These are phyloP conservation scores for Lindgomyces ingoldianus DNA, from an alignment of 495 filamentous ascomycete species.

Conservation along the genomic window DNA sequence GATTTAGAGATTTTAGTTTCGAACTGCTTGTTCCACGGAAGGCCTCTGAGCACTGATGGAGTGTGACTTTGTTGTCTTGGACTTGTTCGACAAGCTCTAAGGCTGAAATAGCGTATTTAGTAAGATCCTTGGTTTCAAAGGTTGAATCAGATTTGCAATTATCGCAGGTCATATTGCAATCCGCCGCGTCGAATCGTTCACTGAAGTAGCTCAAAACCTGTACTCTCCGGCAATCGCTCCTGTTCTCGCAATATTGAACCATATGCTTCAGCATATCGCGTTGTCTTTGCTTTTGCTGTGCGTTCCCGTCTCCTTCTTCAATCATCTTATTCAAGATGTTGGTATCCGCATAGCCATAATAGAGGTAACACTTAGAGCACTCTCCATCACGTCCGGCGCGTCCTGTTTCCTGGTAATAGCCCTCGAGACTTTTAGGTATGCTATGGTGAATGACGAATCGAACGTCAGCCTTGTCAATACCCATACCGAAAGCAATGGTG, in stretches of 20 bases:
- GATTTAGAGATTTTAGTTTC: conserved; percentile 47
- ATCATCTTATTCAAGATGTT: conserved; percentile 71
- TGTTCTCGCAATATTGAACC: conserved; percentile 83
- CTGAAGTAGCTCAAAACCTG: conserved; percentile 92
- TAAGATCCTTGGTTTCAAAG: conserved; percentile 74
- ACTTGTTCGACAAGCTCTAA: conserved; percentile 64
- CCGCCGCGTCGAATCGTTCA: conserved; percentile 69
- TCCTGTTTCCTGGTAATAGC: conserved; percentile 97
- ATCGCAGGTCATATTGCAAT: conserved; percentile 77
- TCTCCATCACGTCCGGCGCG: conserved; percentile 90
- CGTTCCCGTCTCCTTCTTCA: conserved; percentile 67
- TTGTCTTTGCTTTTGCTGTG: conserved; percentile 79
- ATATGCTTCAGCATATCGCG: conserved; percentile 80
- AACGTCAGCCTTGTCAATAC: conserved; percentile 95
- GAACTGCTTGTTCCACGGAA: conserved; percentile 58
- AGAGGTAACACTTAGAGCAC: conserved; percentile 84
- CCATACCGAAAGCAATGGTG: conserved; percentile 99
- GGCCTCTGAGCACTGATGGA: conserved; percentile 59
- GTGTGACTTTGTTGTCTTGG: conserved; percentile 48
- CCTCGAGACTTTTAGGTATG: conserved; percentile 93
- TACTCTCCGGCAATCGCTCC: conserved; percentile 77
- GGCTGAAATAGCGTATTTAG: conserved; percentile 66
- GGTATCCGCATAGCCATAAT: conserved; percentile 76
- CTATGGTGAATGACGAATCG: conserved; percentile 92
- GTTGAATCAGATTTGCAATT: conserved; percentile 72